These are phyloP conservation scores for Leccinum subgranulosum DNA, from an alignment of 768 basidiomycete genomes.

Conservation along the genomic window DNA sequence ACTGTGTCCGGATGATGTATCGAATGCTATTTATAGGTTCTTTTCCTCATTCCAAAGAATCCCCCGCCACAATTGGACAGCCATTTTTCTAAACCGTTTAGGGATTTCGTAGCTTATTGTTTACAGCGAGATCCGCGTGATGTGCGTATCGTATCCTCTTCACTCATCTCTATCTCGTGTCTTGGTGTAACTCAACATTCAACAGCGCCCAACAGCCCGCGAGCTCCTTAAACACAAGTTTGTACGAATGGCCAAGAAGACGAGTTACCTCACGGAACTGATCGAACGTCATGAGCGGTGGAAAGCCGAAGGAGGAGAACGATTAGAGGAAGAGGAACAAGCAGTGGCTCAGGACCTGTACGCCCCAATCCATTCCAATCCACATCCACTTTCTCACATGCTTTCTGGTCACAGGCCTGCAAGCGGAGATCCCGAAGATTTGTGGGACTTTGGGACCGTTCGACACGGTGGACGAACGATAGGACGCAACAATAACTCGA, in stretches of 20 bases:
- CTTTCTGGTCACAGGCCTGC: conserved; percentile 37
- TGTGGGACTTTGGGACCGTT: conserved; percentile 98
- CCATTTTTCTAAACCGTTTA: conserved; percentile 88
- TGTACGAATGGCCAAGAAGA: conserved; percentile 91
- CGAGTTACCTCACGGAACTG: conserved; percentile 89
- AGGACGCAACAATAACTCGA: conserved; percentile 57
- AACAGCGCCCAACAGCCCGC: conserved; percentile 87
- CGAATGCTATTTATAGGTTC: conserved; percentile 51
- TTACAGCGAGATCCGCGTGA: conserved; percentile 92
- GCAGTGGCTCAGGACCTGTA: conserved; percentile 63
- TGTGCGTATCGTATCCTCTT: conserved; percentile 41
- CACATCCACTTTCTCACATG: background rate
- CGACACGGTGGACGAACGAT: conserved; percentile 71
- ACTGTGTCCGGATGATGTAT: background rate
- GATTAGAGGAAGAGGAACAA: conserved; percentile 37
- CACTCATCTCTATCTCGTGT: conserved; percentile 2
- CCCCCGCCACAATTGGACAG: conserved; percentile 88
- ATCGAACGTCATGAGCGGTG: conserved; percentile 94
- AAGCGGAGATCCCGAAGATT: conserved; percentile 67
- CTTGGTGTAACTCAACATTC: conserved; percentile 14
- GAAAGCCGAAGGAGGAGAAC: conserved; percentile 67
- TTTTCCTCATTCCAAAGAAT: conserved; percentile 98
- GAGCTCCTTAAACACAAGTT: conserved; percentile 97
- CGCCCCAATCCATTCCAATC: conserved; percentile 22
- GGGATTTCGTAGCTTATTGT: conserved; percentile 91